Conservation (phyloP, 1,139 yeast genomes). For the Kodamaea derodonti region DNA sequence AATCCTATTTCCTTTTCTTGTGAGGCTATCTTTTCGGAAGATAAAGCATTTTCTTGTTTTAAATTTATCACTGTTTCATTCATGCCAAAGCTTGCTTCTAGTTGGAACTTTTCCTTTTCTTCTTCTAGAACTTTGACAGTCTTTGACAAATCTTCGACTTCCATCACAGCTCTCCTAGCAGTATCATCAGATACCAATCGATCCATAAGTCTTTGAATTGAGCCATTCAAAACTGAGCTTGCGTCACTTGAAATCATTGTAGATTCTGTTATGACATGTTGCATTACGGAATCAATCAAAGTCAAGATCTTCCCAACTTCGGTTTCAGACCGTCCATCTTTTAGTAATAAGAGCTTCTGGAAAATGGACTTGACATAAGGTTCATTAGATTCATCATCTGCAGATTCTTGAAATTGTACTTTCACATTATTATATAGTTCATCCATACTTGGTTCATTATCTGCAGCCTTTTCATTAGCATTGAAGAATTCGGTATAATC, state of each 20-base stretch:
- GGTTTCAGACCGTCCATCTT: constrained; percentile 18
- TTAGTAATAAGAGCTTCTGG: constrained; percentile 23
- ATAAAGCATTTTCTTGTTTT: constrained; percentile 15
- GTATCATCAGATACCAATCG: constrained; percentile 31
- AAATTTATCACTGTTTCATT: constrained; percentile 16
- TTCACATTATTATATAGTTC: constrained; percentile 19
- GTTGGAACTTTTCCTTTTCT: constrained; percentile 23
- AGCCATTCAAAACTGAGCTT: constrained; percentile 24
- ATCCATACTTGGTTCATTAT: constrained; percentile 16
- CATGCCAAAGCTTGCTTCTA: constrained; percentile 20
- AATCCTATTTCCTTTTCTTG: constrained; percentile 28
- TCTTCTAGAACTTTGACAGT: constrained; percentile 20
- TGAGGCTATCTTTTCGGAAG: constrained; percentile 21
- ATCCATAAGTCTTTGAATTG: constrained; percentile 35
- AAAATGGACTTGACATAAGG: constrained; percentile 19
- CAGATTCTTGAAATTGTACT: constrained; percentile 9
- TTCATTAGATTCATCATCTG: constrained; percentile 11
- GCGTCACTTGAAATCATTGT: constrained; percentile 22
- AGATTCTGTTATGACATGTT: constrained; percentile 27
- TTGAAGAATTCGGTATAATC: constrained; percentile 27
- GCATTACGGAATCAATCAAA: constrained; percentile 30
- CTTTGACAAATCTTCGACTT: constrained; percentile 22
- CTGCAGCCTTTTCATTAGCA: constrained; percentile 11
- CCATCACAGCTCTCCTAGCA: constrained; percentile 32
- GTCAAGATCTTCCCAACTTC: constrained; percentile 22